These are phyloP conservation scores for Candida fluviatilis DNA, from an alignment of 805 yeast species.

Conservation along the genomic window DNA sequence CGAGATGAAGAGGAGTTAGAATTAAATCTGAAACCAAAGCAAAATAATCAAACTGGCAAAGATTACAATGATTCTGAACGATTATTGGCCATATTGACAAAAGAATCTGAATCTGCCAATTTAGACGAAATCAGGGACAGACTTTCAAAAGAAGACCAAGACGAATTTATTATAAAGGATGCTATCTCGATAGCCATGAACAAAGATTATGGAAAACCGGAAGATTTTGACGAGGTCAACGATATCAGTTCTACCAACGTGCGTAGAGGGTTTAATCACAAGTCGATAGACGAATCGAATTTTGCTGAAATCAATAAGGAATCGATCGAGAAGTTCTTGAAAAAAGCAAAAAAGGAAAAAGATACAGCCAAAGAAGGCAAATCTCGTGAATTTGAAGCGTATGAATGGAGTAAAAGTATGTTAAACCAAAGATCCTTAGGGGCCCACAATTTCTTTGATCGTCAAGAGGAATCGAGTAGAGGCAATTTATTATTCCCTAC, in stretches of 20 bases:
- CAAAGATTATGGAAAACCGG: slow-evolving; percentile 7
- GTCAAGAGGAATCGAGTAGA: slow-evolving; percentile 5
- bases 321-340: slow-evolving; percentile 39
- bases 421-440: slow-evolving; percentile 36
- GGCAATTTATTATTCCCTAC: slow-evolving; percentile 15
- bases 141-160: slow-evolving; percentile 1
- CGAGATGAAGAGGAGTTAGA: slow-evolving; percentile 1
- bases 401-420: slow-evolving; percentile 45
- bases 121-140: not conserved
- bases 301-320: slow-evolving; percentile 5
- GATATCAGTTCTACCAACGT: slow-evolving; percentile 15
- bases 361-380: slow-evolving; percentile 38
- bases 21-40: not conserved
- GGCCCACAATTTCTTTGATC: slow-evolving; percentile 43
- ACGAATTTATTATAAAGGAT: slow-evolving; percentile 17
- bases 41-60: too few species aligned
- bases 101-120: slow-evolving; percentile 7
- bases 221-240: slow-evolving; percentile 12
- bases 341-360: slow-evolving; percentile 38
- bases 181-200: slow-evolving; percentile 22
- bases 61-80: slow-evolving; percentile 16
- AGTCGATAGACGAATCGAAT: not conserved
- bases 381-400: slow-evolving; percentile 48
- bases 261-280: slow-evolving; percentile 11
- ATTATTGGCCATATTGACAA: slow-evolving; percentile 12